Base-by-base conservation (phyloP, 495 filamentous ascomycete species). In the Aspergillus sclerotioniger region DNA sequence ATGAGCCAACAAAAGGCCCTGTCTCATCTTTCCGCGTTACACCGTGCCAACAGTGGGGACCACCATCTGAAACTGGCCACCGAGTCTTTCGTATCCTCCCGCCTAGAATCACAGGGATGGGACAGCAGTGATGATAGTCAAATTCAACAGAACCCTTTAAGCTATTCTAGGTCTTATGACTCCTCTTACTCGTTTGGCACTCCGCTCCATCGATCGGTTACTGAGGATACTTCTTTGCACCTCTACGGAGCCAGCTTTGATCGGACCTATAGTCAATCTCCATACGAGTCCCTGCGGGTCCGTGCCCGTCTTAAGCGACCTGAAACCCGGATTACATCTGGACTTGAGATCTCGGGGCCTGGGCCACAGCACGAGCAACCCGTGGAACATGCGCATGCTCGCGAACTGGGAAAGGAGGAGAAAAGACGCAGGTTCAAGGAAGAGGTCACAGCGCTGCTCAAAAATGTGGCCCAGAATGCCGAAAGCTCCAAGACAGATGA, bases 201-300 rank as follows among this genome's bases (percentile, higher is more conserved):
- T n/a, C 37, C 37, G 5, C 37, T 41, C 10, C 37, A 41, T 41
- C 12, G 37, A 13, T 41, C 37, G 37, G 37, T 41, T 13, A 41
- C 37, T 1, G 37, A 41, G 37, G 37, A 41, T n/a, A 41, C 37
- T n/a, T 58, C 64, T 7, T 37, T 67, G 9, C 56, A 57, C 17
- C 35, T 63, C 39, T 67, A 67, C 20, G 44, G 58, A 8, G 58
- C 53, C 19, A 61, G 53, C 43, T 67, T 63, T 20, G 64, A 67
- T 48, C 61, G 51, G 12, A 56, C 61, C 15, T 46, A 60, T 6
- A 47, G 62, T 37, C 56, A 57, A 15, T 67, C 64, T 19, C 64
- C 64, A 20, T 67, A 67, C 35, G 58, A 61, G 37, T 51, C 61
- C 3, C 44, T 62, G 21, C 52, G 48, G 15, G 7, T 60, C 20